Evolutionary conservation across 2,329 filamentous ascomycete species (phyloP).

Genomic region (Trichoderma guizhouense): DNA sequence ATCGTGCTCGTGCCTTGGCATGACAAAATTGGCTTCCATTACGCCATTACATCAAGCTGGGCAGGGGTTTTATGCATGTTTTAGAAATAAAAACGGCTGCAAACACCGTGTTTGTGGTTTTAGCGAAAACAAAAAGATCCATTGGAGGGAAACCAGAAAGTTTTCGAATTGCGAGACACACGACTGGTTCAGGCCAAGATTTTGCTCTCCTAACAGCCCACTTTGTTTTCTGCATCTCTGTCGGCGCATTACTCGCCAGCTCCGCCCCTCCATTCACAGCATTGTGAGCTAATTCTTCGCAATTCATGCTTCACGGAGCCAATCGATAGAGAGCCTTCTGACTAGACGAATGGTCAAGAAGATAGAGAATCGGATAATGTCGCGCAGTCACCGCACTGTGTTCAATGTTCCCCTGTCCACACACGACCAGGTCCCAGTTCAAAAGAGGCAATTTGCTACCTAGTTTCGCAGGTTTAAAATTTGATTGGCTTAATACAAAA

Average conservation of each 20-base stretch:
- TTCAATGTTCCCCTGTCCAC: neutral
- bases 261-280: neutral
- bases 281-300: neutral
- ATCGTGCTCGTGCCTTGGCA: constrained; percentile 6
- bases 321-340: neutral
- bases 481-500: neutral
- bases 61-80: constrained; percentile 6
- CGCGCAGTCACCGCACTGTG: neutral
- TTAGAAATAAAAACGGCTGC: neutral
- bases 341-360: neutral
- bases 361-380: neutral
- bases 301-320: neutral
- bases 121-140: neutral
- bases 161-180: neutral
- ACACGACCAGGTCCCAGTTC: neutral
- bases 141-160: neutral
- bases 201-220: neutral
- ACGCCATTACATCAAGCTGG: constrained; percentile 8
- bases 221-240: neutral
- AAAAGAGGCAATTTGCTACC: neutral
- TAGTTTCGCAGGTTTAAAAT: neutral
- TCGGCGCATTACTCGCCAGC: neutral
- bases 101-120: neutral
- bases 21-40: neutral
- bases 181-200: neutral